These are phyloP conservation scores for Scedosporium apiospermum DNA, from an alignment of 2,329 filamentous ascomycete genomes.

Conservation along the genomic window DNA sequence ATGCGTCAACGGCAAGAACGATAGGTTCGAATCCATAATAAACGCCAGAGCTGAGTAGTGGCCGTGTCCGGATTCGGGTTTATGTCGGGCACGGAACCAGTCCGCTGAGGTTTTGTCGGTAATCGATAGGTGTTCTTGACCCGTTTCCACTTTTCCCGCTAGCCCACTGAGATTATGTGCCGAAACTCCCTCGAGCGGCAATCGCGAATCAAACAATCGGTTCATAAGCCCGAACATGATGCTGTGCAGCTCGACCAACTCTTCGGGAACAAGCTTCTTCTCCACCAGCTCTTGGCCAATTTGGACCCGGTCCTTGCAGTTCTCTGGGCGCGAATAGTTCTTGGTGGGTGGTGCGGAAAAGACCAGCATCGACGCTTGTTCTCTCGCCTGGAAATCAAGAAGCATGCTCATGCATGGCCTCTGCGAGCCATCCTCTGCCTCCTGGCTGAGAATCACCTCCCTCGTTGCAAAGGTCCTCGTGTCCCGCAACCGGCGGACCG, in stretches of 20 bases:
- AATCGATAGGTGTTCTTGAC: constrained; percentile 23
- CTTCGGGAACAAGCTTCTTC: constrained; percentile 13
- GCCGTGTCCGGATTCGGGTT: constrained; percentile 17
- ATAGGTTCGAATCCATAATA: constrained; percentile 27
- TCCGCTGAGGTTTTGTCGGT: constrained; percentile 24
- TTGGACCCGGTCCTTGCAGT: constrained; percentile 10
- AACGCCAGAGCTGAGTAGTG: constrained; percentile 27
- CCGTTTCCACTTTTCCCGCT: constrained; percentile 20
- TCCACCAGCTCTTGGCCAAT: constrained; percentile 12
- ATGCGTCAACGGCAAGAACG: constrained; percentile 29
- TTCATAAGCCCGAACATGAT: constrained; percentile 19
- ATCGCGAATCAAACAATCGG: constrained; percentile 21
- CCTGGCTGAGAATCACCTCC: constrained; percentile 28
- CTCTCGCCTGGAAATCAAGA: constrained; percentile 31
- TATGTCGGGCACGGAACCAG: constrained; percentile 22
- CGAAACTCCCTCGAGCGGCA: constrained; percentile 24
- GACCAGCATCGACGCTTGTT: constrained; percentile 21
- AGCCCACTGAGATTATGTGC: constrained; percentile 28
- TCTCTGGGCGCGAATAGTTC: constrained; percentile 18
- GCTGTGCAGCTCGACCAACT: constrained; percentile 12
- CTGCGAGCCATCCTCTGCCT: constrained; percentile 18
- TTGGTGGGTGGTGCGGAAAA: constrained; percentile 24
- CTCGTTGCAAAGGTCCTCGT: constrained; percentile 34
- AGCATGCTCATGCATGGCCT: constrained; percentile 27
- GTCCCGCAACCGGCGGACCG: constrained; percentile 23